Conservation (phyloP, 169 alveolate genomes). For the Plasmodium fragile region DNA sequence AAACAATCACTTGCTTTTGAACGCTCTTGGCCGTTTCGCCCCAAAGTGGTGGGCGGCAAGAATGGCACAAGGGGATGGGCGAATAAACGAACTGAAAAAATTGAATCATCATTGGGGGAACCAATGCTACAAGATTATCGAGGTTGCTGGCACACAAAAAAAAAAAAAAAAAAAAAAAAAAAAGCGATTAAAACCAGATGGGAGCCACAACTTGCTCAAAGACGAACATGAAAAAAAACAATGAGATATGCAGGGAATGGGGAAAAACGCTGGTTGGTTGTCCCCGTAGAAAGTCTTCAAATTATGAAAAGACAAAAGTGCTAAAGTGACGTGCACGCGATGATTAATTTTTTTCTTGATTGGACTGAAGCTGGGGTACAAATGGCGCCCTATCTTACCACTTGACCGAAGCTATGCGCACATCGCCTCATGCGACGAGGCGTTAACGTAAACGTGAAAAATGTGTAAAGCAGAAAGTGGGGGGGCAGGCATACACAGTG, state of each 20-base stretch:
- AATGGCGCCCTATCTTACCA: not conserved
- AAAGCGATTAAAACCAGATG: not conserved
- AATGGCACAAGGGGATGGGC: not conserved
- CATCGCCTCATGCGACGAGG: not conserved
- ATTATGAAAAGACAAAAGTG: not conserved
- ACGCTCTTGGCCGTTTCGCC: not conserved
- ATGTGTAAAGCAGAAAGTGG: not conserved
- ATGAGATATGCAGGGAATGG: not conserved
- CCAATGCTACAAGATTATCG: not conserved
- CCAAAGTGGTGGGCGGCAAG: not conserved
- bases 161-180: conserved; percentile 24
- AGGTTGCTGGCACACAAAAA: not conserved
- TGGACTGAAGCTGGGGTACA: not conserved
- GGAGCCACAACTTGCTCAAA: not conserved
- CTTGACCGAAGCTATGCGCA: not conserved
- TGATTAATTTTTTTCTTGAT: not conserved
- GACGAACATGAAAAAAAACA: not conserved
- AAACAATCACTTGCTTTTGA: not conserved
- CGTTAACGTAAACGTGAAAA: not conserved
- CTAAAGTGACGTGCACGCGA: not conserved
- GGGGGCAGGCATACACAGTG: not conserved
- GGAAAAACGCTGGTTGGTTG: not conserved
- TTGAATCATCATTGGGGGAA: not conserved
- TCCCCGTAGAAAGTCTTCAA: not conserved
- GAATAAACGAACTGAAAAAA: not conserved